These are phyloP conservation scores for Coriaria nepalensis DNA, from an alignment of 306 rosid genomes.

Conservation along the genomic window DNA sequence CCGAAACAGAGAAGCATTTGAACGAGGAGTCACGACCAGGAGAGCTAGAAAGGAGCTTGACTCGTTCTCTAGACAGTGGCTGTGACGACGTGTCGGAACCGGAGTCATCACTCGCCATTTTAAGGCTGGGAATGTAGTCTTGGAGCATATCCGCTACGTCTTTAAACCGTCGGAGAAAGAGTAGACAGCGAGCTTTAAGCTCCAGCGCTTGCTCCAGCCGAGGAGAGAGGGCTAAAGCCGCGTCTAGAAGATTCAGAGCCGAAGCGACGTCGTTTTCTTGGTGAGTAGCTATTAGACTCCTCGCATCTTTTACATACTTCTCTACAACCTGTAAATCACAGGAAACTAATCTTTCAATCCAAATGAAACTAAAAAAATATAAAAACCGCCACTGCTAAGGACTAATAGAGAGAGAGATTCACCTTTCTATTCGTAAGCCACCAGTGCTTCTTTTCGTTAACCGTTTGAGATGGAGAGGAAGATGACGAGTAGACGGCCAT, in stretches of 20 bases:
- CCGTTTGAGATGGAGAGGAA: too few species aligned
- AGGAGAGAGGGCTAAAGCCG: constrained; percentile 67
- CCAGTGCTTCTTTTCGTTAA: too few species aligned
- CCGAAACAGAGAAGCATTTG: constrained; percentile 76
- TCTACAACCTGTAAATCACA: constrained; percentile 43
- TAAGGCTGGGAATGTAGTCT: constrained; percentile 78
- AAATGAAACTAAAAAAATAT: too few species aligned
- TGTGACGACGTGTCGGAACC: constrained; percentile 49
- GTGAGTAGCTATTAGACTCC: constrained; percentile 41
- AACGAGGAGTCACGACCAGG: constrained; percentile 28
- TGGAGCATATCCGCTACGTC: constrained; percentile 88
- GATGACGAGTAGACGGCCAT: too few species aligned
- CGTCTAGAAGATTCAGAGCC: constrained; percentile 66
- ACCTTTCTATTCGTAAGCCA: too few species aligned
- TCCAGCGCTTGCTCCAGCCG: constrained; percentile 64
- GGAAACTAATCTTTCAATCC: background rate
- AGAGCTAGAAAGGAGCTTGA: constrained; percentile 40
- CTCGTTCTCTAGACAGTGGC: constrained; percentile 51
- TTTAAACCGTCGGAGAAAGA: constrained; percentile 61
- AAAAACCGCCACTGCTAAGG: background rate
- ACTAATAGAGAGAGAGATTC: too few species aligned
- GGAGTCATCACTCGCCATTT: constrained; percentile 44
- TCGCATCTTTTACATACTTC: constrained; percentile 59
- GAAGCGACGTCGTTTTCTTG: constrained; percentile 50
- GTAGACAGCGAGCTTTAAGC: constrained; percentile 61